These are phyloP conservation scores for Prunus fruticosa DNA, from an alignment of 306 rosid species.

Conservation along the genomic window DNA sequence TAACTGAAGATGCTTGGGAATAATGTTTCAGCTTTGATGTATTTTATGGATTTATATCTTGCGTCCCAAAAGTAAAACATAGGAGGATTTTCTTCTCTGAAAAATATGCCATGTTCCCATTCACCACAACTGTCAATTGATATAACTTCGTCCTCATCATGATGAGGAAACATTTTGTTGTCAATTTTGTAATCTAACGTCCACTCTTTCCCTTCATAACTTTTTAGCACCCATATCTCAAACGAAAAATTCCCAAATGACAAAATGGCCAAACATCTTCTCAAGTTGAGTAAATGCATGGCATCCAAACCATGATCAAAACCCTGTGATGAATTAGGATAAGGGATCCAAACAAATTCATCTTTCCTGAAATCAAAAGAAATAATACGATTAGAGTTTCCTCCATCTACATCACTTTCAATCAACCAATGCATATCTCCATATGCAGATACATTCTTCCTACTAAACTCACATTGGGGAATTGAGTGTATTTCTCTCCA, in stretches of 20 bases:
- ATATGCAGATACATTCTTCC: neutral
- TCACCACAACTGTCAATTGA: neutral
- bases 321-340: neutral
- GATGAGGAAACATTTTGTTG: neutral
- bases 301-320: too few species aligned
- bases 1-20: too few species aligned
- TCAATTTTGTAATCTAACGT: neutral
- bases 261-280: neutral
- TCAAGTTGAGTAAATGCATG: neutral
- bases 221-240: neutral
- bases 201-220: neutral
- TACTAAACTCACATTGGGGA: neutral
- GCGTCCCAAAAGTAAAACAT: too few species aligned
- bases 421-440: neutral
- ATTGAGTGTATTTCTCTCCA: constrained; percentile 4
- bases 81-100: too few species aligned
- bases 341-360: neutral
- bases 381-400: neutral
- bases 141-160: neutral
- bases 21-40: too few species aligned
- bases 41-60: too few species aligned
- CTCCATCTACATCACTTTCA: rapidly evolving
- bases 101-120: neutral
- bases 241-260: rapidly evolving
- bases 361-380: neutral